Conservation (phyloP, 2,329 filamentous ascomycete species). For the Esteya vermicola region DNA sequence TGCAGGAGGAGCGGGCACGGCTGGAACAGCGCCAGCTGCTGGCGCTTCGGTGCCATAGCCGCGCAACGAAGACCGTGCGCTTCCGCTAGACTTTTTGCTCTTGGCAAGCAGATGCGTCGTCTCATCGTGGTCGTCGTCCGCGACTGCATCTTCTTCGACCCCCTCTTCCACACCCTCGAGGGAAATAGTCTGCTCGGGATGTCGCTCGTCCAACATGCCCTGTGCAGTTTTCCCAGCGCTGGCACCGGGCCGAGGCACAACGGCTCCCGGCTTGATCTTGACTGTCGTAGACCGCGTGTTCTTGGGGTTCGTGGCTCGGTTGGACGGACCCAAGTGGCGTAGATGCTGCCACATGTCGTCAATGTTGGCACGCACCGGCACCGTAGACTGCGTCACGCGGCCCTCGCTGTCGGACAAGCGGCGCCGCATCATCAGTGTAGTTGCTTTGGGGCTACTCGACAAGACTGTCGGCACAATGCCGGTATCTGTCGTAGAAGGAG, state of each 20-base stretch:
- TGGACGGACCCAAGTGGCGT: slow-evolving; percentile 52
- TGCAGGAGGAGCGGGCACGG: not conserved
- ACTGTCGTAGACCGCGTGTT: slow-evolving; percentile 47
- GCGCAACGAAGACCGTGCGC: not conserved
- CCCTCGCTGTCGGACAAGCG: slow-evolving; percentile 41
- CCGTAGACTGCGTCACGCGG: slow-evolving; percentile 27
- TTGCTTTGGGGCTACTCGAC: slow-evolving; percentile 33
- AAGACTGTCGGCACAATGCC: slow-evolving; percentile 14
- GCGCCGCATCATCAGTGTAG: slow-evolving; percentile 46
- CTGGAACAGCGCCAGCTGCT: no score
- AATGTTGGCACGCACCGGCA: slow-evolving; percentile 45
- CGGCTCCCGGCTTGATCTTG: slow-evolving; percentile 49
- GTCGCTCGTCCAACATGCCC: no score
- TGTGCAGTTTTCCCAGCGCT: not conserved
- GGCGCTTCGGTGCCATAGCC: not conserved
- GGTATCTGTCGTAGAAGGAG: no score
- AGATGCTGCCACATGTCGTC: slow-evolving; percentile 50
- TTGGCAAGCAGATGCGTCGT: slow-evolving; percentile 30
- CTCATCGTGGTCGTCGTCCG: slow-evolving; percentile 21
- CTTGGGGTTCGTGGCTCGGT: slow-evolving; percentile 50
- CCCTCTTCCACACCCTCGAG: not conserved
- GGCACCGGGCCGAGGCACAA: not conserved
- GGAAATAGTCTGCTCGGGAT: no score
- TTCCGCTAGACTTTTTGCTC: no score
- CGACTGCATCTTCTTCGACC: not conserved